These are phyloP conservation scores for Oryza glumipatula DNA, from an alignment of 176 grass and related monocot genomes.

Conservation along the genomic window DNA sequence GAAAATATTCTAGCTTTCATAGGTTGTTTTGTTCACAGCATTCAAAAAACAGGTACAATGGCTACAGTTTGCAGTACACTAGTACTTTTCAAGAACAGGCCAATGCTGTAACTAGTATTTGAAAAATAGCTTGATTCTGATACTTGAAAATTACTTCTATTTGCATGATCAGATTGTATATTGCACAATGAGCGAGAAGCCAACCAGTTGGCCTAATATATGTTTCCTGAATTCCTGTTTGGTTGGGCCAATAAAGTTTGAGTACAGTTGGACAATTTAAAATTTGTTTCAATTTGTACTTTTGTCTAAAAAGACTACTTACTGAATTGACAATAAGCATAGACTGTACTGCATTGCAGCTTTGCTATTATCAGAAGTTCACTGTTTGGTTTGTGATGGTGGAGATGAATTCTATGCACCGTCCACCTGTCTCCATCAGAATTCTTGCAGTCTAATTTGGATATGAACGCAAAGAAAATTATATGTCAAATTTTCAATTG, in stretches of 20 bases:
- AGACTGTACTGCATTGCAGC: background rate
- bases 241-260: background rate
- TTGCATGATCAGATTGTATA: background rate
- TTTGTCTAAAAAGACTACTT: background rate
- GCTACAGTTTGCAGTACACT: background rate
- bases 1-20: background rate
- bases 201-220: background rate
- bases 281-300: background rate
- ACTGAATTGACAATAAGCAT: background rate
- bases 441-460: background rate
- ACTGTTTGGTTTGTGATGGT: background rate
- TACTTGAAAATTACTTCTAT: background rate
- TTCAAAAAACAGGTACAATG: background rate
- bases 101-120: background rate
- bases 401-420: background rate
- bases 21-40: slow-evolving; percentile 1
- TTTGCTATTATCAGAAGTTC: background rate
- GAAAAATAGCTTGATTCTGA: too few relatives aligned
- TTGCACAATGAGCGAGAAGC: background rate
- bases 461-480: background rate
- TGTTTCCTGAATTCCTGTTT: background rate
- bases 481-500: background rate
- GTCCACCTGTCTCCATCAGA: slow-evolving; percentile 9
- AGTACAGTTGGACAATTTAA: background rate
- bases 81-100: background rate